Evolutionary conservation across 805 yeast genomes (phyloP), one percentile per base, ranked within the genome.

Genomic region (Candida maltosa): DNA sequence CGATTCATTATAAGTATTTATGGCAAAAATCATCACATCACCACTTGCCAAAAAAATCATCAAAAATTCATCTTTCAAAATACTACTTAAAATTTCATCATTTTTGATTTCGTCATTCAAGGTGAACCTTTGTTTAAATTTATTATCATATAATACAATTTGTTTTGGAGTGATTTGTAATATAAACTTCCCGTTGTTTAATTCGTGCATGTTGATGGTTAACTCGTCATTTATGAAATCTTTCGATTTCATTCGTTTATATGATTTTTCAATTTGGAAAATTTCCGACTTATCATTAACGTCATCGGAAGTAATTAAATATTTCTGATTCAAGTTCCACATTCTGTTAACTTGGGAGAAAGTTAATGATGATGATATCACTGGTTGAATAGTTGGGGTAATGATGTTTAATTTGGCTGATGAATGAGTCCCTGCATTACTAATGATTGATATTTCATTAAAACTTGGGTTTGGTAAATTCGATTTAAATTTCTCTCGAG

Each of bases 101-200:
- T 78, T 49, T 21, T 47, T 44, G 20, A 46, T 42, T 19, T 41
- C 47, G 11, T 40, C 44, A 23, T 38, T 35, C 2, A 71, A 61
- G 4, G 75, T 45, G 6, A 73, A 62, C 7, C 75, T 47, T 36
- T 70, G 68, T 38, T 73, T 73, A 54, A 87, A 82, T 31, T 72
- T 70, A 38, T 76, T 68, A 47, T 81, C 55, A 54, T 78, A 87
- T 2, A 86, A 52, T 20, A 73, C 69, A 20, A 87, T 70, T 34
- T 76, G 78, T 25, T 75, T 73, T 0, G 83, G 76, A 1, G 93
- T 80, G 2, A 87, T 77, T 53, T 88, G 96, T 12, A 87, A 73
- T 24, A 87, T 77, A 46, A 76, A 70, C 25, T 75, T 71, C 6
- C 79, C 74, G 16, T 58, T 54, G 31, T 73, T 69, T 38, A 83